Evolutionary conservation across 2,329 filamentous ascomycete genomes (phyloP), one percentile per base, ranked within the genome.

Genomic region (Colletotrichum sp.): DNA sequence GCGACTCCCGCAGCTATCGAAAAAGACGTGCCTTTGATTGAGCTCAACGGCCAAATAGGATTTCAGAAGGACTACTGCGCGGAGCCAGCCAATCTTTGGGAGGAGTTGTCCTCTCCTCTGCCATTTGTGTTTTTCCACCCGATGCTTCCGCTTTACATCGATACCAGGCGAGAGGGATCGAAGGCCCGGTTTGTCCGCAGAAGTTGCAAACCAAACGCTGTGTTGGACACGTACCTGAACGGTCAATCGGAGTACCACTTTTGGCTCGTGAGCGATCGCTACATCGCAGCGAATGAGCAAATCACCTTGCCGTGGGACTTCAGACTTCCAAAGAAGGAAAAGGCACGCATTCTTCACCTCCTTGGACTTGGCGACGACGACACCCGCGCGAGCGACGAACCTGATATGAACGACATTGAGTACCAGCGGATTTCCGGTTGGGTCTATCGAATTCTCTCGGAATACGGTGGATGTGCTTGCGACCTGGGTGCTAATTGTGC

Each of bases 101-200:
- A 89, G 39, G 93, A 94, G 68, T 84, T 94, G 13, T 90, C 88
- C 16, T 91, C 90, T 5, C 91, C 92, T 5, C 85, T 92, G 3
- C 94, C 94, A 1, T 96, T 96, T 79, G 94, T 96, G 28, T 95
- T 96, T 82, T 96, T 98, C 84, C 96, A 97, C 80, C 95, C 96
- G 1, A 90, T 93, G 74, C 91, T 98, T 10, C 96, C 96, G 1
- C 91, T 99, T 15, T 98, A 96, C 85, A 97, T 99, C 80, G 97
- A 98, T 84, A 97, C 96, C 12, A 91, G 97, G 75, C 92, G 91
- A 82, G 95, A 98, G 86, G 97, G 96, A 27, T 98, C 95, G 6
- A 87, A 92, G 43, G 93, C 97, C 73, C 94, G 97, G 60, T 98
- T 97, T 82, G 93, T 97, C n/a, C 92, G 97, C 72, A 92, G 96